These are phyloP conservation scores for Fibroporia radiculosa DNA, from an alignment of 768 basidiomycete species.

Conservation along the genomic window DNA sequence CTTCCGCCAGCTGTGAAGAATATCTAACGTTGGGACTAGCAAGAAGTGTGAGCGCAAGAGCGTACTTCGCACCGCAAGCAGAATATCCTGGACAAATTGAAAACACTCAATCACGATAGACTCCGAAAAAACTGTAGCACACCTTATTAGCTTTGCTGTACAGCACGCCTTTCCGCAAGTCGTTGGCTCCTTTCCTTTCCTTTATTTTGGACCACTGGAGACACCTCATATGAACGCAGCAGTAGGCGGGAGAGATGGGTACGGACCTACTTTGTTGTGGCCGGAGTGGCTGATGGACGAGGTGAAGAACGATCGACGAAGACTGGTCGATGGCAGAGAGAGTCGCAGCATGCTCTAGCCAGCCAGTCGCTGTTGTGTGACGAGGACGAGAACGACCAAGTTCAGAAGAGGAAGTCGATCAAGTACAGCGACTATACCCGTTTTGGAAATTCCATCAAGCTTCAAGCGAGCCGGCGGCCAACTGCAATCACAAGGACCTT, in stretches of 20 bases:
- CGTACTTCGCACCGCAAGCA: constrained; percentile 53
- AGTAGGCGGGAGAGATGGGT: neutral
- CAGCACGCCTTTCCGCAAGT: constrained; percentile 50
- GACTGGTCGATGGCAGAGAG: too few relatives aligned
- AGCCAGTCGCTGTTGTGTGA: too few relatives aligned
- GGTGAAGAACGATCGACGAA: constrained; percentile 20
- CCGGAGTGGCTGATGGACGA: constrained; percentile 25
- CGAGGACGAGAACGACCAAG: too few relatives aligned
- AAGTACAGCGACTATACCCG: too few relatives aligned
- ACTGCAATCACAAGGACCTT: too few relatives aligned
- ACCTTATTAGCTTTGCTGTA: constrained; percentile 52
- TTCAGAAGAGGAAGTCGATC: too few relatives aligned
- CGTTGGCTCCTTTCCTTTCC: constrained; percentile 58
- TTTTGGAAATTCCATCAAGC: too few relatives aligned
- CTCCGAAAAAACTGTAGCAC: too few relatives aligned
- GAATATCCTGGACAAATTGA: constrained; percentile 42
- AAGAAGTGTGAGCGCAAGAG: neutral
- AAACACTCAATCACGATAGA: too few relatives aligned
- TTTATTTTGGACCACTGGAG: constrained; percentile 73
- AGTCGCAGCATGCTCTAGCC: too few relatives aligned
- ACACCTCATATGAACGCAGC: neutral
- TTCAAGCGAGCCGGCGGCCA: too few relatives aligned
- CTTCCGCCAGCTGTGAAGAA: constrained; percentile 44
- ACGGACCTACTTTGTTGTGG: constrained; percentile 31
- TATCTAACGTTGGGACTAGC: neutral